Conservation (phyloP, 2,329 filamentous ascomycete genomes). For the Tolypocladium guangdongense region DNA sequence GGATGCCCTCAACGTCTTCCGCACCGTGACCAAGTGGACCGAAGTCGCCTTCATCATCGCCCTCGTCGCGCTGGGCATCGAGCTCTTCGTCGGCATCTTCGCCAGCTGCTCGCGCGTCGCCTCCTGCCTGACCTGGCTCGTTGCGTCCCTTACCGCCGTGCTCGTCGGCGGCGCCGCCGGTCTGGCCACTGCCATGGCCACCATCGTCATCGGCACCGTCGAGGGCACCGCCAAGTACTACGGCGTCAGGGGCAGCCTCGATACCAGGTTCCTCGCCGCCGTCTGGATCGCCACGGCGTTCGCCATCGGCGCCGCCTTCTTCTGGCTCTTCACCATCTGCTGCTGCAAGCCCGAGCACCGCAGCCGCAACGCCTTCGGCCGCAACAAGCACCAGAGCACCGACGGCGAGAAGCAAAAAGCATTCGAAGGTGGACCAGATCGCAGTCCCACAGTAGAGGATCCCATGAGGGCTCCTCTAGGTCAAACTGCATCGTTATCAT, state of each 20-base stretch:
- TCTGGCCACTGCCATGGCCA: slow-evolving; percentile 65
- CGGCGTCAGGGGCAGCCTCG: slow-evolving; percentile 55
- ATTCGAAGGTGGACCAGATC: slow-evolving; percentile 78
- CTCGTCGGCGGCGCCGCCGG: slow-evolving; percentile 52
- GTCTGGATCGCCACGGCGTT: slow-evolving; percentile 76
- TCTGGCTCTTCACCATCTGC: slow-evolving; percentile 89
- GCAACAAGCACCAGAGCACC: slow-evolving; percentile 18
- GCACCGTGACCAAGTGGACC: slow-evolving; percentile 68
- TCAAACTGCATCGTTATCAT: slow-evolving; percentile 49
- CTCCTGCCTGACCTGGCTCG: slow-evolving; percentile 70
- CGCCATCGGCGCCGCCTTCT: slow-evolving; percentile 62
- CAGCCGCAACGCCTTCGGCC: slow-evolving; percentile 17
- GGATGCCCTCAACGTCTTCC: slow-evolving; percentile 61
- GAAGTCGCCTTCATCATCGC: slow-evolving; percentile 71
- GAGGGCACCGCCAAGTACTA: slow-evolving; percentile 54
- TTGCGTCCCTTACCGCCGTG: slow-evolving; percentile 51
- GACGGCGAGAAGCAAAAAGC: slow-evolving; percentile 50
- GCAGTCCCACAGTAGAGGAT: slow-evolving; percentile 37
- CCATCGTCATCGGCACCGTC: slow-evolving; percentile 48
- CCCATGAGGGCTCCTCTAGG: slow-evolving; percentile 63
- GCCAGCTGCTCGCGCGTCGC: slow-evolving; percentile 74
- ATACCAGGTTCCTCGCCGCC: slow-evolving; percentile 56
- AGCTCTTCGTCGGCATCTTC: slow-evolving; percentile 69
- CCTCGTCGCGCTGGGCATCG: slow-evolving; percentile 55
- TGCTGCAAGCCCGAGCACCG: slow-evolving; percentile 58